Evolutionary conservation across 2,329 filamentous ascomycete genomes (phyloP).

Genomic region (Sporothrix mexicana): DNA sequence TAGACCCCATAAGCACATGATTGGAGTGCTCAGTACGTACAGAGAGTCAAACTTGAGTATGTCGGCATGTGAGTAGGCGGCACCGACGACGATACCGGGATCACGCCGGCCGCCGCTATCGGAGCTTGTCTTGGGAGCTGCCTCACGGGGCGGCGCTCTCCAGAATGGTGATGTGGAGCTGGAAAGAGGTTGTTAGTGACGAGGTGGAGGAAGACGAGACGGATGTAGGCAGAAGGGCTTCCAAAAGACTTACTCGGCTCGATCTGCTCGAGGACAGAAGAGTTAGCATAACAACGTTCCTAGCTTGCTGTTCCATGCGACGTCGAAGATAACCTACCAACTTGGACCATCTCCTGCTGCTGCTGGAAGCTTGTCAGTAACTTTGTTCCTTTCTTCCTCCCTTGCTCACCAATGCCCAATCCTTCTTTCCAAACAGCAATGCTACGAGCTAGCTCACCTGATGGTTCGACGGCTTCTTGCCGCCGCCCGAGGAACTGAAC

Average conservation of each 20-base stretch:
- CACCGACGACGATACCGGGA: conserved; percentile 80
- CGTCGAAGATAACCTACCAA: conserved; percentile 70
- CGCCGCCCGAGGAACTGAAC: conserved; percentile 69
- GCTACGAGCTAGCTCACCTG: conserved; percentile 61
- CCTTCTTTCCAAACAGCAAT: conserved; percentile 15
- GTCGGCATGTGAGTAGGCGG: conserved; percentile 95
- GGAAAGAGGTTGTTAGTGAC: conserved; percentile 41
- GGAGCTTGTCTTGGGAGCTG: conserved; percentile 58
- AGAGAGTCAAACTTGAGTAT: conserved; percentile 85
- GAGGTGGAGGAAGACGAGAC: neutral
- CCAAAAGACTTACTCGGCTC: conserved; percentile 62
- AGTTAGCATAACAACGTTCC: conserved; percentile 25
- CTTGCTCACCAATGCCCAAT: too few species aligned
- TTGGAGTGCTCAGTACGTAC: conserved; percentile 57
- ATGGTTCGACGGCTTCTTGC: conserved; percentile 74
- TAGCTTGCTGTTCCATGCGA: too few species aligned
- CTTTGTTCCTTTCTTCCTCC: too few species aligned
- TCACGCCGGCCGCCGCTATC: conserved; percentile 52
- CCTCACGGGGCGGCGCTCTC: conserved; percentile 65
- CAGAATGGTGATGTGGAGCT: conserved; percentile 92
- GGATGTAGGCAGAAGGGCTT: neutral
- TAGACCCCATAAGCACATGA: conserved; percentile 63
- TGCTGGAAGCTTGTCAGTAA: conserved; percentile 45
- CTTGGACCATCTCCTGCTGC: conserved; percentile 97
- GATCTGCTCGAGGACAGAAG: conserved; percentile 52